A percentile compares a stretch with the other conserved stretches of the same genome.
phyloP scores from a whole-genome alignment of 257 asterid species.

The Scutellaria minor region DNA sequence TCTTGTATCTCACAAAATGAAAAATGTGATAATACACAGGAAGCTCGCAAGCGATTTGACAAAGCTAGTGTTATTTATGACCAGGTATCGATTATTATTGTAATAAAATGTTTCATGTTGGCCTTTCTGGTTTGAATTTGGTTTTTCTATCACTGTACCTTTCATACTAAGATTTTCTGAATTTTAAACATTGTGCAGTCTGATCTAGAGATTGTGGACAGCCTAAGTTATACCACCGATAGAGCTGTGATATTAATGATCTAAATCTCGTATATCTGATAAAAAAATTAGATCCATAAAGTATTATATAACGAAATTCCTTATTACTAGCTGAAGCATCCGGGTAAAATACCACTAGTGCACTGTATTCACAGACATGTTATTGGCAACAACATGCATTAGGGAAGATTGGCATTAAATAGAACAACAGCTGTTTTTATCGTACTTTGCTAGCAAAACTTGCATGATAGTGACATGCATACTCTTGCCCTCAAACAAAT shows the following conservation, averaged over 20 bases:
- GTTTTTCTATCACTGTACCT: not conserved
- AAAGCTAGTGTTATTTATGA: slow-evolving; percentile 86
- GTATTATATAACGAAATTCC: not conserved
- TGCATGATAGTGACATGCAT: not conserved
- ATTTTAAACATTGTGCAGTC: slow-evolving; percentile 22
- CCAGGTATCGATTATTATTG: slow-evolving; percentile 62
- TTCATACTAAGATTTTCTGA: slow-evolving; percentile 3
- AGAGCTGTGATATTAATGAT: slow-evolving; percentile 13
- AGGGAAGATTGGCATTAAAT: not conserved
- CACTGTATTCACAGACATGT: not conserved
- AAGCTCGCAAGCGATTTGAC: slow-evolving; percentile 97
- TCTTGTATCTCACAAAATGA: slow-evolving; percentile 37
- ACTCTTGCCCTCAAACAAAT: slow-evolving; percentile 26
- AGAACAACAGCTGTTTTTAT: not conserved
- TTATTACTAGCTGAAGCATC: not conserved
- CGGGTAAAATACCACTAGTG: slow-evolving; percentile 10
- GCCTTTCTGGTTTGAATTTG: slow-evolving; percentile 14
- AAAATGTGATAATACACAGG: slow-evolving; percentile 60
- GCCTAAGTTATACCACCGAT: slow-evolving; percentile 27
- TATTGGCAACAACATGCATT: slow-evolving; percentile 17
- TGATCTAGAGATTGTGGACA: slow-evolving; percentile 25
- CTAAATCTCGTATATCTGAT: slow-evolving; percentile 10
- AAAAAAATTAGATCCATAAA: slow-evolving; percentile 8
- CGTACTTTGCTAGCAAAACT: not conserved
- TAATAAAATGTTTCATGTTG: slow-evolving; percentile 8